These are phyloP conservation scores for Penicillium silybi DNA, from an alignment of 495 filamentous ascomycete species.

Conservation along the genomic window DNA sequence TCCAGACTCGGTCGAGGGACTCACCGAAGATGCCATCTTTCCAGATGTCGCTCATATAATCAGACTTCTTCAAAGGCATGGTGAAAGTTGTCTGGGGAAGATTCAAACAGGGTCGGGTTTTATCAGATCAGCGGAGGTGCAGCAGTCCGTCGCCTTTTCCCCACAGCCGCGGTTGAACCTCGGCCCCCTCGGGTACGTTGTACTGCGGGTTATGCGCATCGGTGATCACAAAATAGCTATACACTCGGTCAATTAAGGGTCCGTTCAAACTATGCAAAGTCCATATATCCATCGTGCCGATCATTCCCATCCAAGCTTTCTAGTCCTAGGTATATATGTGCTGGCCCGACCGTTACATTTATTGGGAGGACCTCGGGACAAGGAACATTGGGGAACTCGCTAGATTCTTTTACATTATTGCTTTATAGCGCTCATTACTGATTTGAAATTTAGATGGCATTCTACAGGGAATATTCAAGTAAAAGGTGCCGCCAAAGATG, in stretches of 20 bases:
- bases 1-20: neutral
- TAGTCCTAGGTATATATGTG: neutral
- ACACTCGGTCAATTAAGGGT: too few relatives aligned
- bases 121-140: conserved; percentile 2
- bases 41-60: conserved; percentile 80
- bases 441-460: neutral
- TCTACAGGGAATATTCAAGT: neutral
- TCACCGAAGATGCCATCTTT: conserved; percentile 79
- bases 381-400: too few relatives aligned
- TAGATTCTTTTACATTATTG: too few relatives aligned
- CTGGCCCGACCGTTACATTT: neutral
- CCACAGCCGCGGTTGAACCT: conserved; percentile 21
- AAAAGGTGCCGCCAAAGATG: neutral
- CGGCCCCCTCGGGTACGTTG: conserved; percentile 8
- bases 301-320: neutral
- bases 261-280: too few relatives aligned
- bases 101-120: neutral
- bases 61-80: conserved; percentile 61
- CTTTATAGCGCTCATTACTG: too few relatives aligned
- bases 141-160: conserved; percentile 17
- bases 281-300: too few relatives aligned
- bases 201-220: neutral
- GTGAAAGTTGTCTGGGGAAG: neutral
- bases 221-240: neutral
- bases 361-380: too few relatives aligned